phyloP scores from a whole-genome alignment of 352 stramenopile genomes.

The Globisporangium orthogonon region DNA sequence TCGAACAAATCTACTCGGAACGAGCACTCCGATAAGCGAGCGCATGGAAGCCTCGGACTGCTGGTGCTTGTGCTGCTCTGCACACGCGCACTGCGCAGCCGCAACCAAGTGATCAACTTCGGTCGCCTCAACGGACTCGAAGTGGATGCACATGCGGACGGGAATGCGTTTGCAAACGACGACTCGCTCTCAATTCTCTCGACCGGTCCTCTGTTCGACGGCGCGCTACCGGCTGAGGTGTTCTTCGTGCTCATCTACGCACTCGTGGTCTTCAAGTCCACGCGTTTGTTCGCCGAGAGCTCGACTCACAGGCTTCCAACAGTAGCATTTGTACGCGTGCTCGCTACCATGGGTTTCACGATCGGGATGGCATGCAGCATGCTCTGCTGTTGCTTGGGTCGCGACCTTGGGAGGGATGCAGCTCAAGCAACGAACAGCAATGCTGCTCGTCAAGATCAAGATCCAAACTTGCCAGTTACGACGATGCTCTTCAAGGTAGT shows the following conservation, averaged over 20 bases:
- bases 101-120: conserved; percentile 89
- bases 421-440: neutral
- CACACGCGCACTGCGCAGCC: conserved; percentile 56
- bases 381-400: conserved; percentile 11
- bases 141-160: conserved; percentile 32
- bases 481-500: neutral
- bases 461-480: neutral
- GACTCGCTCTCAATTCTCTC: conserved; percentile 79
- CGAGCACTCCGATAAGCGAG: neutral
- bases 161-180: conserved; percentile 71
- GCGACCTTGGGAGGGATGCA: conserved; percentile 2
- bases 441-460: neutral
- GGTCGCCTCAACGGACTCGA: conserved; percentile 56
- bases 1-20: neutral
- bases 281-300: conserved; percentile 15
- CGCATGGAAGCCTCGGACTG: conserved; percentile 2
- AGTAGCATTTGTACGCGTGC: neutral
- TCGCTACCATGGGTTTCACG: conserved; percentile 14
- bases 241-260: conserved; percentile 32
- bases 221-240: conserved; percentile 16
- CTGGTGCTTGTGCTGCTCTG: conserved; percentile 28
- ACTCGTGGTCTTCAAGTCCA: conserved; percentile 12
- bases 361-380: conserved; percentile 21
- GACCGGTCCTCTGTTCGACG: conserved; percentile 42
- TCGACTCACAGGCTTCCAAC: neutral